Evolutionary conservation across 192 early-diverging fungal genomes (phyloP).

Genomic region (Allomyces arbusculus): DNA sequence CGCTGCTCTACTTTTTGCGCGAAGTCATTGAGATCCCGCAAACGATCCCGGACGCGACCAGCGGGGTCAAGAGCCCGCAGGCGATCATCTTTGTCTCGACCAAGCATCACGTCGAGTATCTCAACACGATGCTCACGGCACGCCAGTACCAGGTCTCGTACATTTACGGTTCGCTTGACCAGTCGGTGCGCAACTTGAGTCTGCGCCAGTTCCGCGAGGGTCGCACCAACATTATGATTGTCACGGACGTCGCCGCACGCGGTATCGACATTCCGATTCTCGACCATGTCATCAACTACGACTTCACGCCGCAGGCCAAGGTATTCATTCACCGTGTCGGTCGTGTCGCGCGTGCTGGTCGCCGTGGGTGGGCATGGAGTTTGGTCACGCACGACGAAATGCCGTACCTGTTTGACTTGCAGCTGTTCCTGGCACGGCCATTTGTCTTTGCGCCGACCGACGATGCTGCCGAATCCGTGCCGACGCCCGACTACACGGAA

Average conservation of each 20-base stretch:
- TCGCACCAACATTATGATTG: conserved; percentile 58
- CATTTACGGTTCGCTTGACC: conserved; percentile 88
- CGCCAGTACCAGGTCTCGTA: conserved; percentile 62
- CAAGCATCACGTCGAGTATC: conserved; percentile 95
- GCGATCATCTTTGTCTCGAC: conserved; percentile 90
- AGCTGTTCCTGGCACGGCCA: conserved; percentile 70
- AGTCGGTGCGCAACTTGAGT: conserved; percentile 69
- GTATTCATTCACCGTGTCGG: conserved; percentile 95
- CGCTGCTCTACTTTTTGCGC: conserved; percentile 62
- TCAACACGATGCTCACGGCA: conserved; percentile 45
- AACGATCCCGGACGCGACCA: conserved; percentile 20
- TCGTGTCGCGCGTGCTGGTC: conserved; percentile 85
- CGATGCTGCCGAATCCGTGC: conserved; percentile 1
- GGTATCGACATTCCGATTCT: conserved; percentile 97
- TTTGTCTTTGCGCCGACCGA: conserved; percentile 16
- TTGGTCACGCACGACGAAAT: conserved; percentile 66
- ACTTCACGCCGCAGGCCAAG: conserved; percentile 80
- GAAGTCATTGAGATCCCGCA: conserved; percentile 50
- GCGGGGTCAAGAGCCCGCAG: conserved; percentile 30
- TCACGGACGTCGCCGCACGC: conserved; percentile 96
- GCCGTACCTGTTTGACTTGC: conserved; percentile 79
- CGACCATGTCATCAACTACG: conserved; percentile 93
- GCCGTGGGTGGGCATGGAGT: conserved; percentile 77
- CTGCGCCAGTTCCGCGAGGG: conserved; percentile 66
- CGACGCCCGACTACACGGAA: conserved; percentile 43